Conservation (phyloP, 108 stramenopile species). For the Nitzschia palea region DNA sequence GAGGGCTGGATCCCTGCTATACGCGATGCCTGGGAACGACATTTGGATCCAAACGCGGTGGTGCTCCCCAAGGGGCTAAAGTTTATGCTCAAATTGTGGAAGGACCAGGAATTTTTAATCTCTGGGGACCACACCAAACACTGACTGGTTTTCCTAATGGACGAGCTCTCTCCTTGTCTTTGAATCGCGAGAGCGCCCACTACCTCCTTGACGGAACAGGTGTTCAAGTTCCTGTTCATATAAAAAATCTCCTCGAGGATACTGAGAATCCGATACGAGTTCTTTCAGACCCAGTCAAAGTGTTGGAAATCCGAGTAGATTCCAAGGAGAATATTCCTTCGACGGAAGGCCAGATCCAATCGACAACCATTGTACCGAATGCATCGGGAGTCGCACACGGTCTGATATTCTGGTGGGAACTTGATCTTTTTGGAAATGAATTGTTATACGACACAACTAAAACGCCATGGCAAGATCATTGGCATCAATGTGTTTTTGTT, state of each 20-base stretch:
- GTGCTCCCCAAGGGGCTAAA: conserved; percentile 67
- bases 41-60: conserved; percentile 57
- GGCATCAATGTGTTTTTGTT: conserved; percentile 76
- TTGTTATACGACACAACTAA: conserved; percentile 32
- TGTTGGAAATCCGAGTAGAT: conserved; percentile 65
- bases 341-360: conserved; percentile 35
- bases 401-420: conserved; percentile 86
- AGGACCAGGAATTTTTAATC: conserved; percentile 1
- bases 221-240: conserved; percentile 44
- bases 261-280: conserved; percentile 16
- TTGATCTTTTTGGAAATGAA: conserved; percentile 53
- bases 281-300: conserved; percentile 49
- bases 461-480: conserved; percentile 81
- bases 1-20: conserved; percentile 80
- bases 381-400: conserved; percentile 54
- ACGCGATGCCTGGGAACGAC: conserved; percentile 80
- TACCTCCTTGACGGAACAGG: background rate
- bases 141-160: background rate
- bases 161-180: background rate
- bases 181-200: background rate
- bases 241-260: conserved; percentile 16
- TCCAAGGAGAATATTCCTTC: conserved; percentile 46
- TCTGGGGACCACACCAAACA: conserved; percentile 30
- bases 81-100: conserved; percentile 66
- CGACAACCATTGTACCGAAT: conserved; percentile 22